Evolutionary conservation across 225 moss, liverwort and hornwort species (phyloP).

Genomic region (Physcomitrium patens): DNA sequence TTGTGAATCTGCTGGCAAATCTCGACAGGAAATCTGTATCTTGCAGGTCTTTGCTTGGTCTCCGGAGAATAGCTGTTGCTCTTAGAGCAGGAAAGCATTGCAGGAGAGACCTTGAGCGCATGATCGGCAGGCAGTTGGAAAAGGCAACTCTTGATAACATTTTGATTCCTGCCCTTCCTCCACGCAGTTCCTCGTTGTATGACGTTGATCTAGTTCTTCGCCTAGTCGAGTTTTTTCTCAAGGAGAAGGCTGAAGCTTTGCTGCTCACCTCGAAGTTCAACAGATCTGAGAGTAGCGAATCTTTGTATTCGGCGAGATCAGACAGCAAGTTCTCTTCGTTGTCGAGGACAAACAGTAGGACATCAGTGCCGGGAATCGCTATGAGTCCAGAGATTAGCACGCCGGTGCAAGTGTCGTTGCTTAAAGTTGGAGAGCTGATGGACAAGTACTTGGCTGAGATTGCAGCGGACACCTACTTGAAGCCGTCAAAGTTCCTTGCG

Average conservation of each 20-base stretch:
- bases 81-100: slow-evolving; percentile 71
- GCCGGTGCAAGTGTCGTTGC: not conserved
- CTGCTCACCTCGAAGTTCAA: slow-evolving; percentile 47
- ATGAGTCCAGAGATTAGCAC: not conserved
- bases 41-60: slow-evolving; percentile 86
- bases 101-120: slow-evolving; percentile 75
- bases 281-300: slow-evolving; percentile 51
- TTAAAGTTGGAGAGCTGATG: not conserved
- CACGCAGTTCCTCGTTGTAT: slow-evolving; percentile 76
- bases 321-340: slow-evolving; percentile 38
- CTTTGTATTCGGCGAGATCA: slow-evolving; percentile 36
- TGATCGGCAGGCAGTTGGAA: slow-evolving; percentile 90
- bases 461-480: slow-evolving; percentile 64
- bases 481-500: not conserved
- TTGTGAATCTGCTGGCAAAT: slow-evolving; percentile 66
- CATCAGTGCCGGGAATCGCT: not conserved
- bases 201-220: slow-evolving; percentile 89
- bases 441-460: slow-evolving; percentile 9
- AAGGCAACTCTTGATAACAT: slow-evolving; percentile 89
- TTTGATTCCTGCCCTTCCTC: slow-evolving; percentile 79
- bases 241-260: slow-evolving; percentile 78
- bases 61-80: slow-evolving; percentile 72
- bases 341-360: slow-evolving; percentile 38
- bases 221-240: slow-evolving; percentile 77
- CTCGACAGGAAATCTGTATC: slow-evolving; percentile 74